Evolutionary conservation across 371 early-diverging fungal genomes (phyloP), one percentile per base, ranked within the genome.

Genomic region (Rhizopus arrhizus): DNA sequence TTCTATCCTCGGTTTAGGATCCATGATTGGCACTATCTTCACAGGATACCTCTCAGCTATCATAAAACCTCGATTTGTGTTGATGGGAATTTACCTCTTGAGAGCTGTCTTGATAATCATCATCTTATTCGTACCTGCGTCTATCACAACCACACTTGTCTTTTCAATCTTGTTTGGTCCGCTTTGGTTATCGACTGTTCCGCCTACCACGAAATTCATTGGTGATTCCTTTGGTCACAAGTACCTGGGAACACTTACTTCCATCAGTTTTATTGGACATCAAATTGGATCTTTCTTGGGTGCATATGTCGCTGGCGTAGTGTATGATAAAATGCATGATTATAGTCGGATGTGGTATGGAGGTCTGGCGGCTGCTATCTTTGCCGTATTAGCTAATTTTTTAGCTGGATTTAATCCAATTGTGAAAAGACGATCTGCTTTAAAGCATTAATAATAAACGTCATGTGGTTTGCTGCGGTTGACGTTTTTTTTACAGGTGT

Each of bases 91-190:
- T 22, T 75, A 62, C 40, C 32, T 53, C 5, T 32, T 59, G n/a
- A 34, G 75, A 29, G 64, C 63, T 0, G 28, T 69, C 3, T 45
- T 75, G 29, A 52, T 72, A 8, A 54, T 66, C 6, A 62, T 69
- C 36, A 48, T 75, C 29, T n/a, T 67, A 2, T 75, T 63, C 33
- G 41, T 64, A 29, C 69, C 69, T 10, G 33, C 63, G 2, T 69
- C 75, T 0, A 29, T 69, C 5, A 58, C 65, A 1, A 69, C 65
- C 2, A 66, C 66, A 0, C 45, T 72, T 10, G 71, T 82, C 10
- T 80, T 80, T 35, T 65, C 82, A 6, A 79, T 83, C 34, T 81
- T 85, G 29, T 74, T 84, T 64, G 85, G 85, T 5, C 83, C 83
- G 60, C 11, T 69, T 3, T 81, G 72, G 73, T 52, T 81, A 1